Evolutionary conservation across 2,329 filamentous ascomycete genomes (phyloP).

Genomic region (Hymenoscyphus infarciens): DNA sequence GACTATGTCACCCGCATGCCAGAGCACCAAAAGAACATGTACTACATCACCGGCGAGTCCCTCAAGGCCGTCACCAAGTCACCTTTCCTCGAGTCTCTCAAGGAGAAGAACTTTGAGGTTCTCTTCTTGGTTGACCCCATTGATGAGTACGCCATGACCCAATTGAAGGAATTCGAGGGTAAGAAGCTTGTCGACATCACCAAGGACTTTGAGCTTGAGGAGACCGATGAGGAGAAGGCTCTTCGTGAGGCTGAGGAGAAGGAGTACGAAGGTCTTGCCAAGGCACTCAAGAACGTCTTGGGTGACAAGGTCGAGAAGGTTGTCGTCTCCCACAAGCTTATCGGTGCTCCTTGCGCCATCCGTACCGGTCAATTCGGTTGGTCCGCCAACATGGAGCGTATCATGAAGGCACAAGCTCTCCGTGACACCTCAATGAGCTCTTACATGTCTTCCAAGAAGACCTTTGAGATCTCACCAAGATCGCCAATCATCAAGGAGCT

Average conservation of each 20-base stretch:
- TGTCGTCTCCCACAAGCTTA: conserved; percentile 96
- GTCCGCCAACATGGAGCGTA: conserved; percentile 99
- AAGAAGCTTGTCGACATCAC: conserved; percentile 99
- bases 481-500: conserved; percentile 97
- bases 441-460: conserved; percentile 99
- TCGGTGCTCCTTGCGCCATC: conserved; percentile 93
- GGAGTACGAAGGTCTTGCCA: conserved; percentile 91
- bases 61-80: conserved; percentile 98
- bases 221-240: conserved; percentile 99
- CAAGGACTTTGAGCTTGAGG: conserved; percentile 99
- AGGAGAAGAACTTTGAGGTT: conserved; percentile 99
- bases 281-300: conserved; percentile 98
- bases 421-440: conserved; percentile 99
- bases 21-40: conserved; percentile 99
- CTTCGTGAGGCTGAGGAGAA: conserved; percentile 95
- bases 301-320: conserved; percentile 99
- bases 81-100: conserved; percentile 97
- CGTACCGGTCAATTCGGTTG: conserved; percentile 99
- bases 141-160: conserved; percentile 40
- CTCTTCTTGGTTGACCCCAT: conserved; percentile 99
- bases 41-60: conserved; percentile 99
- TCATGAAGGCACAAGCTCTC: conserved; percentile 99
- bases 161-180: conserved; percentile 92
- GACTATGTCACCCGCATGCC: conserved; percentile 99
- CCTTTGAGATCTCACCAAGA: conserved; percentile 99